These are phyloP conservation scores for Camellia granthamiana DNA, from an alignment of 148 eudicot species.

Conservation along the genomic window DNA sequence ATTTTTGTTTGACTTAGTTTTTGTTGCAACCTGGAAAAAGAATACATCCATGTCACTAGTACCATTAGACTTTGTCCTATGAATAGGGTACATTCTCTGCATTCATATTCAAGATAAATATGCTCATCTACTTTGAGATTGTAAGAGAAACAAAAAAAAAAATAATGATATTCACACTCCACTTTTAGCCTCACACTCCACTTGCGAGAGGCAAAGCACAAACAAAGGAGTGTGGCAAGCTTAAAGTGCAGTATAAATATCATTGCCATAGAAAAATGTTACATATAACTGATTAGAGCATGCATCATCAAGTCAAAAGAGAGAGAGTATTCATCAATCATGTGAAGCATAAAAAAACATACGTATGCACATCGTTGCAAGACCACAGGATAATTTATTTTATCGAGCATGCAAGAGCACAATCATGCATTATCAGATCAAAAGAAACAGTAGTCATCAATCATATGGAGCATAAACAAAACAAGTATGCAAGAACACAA, in stretches of 20 bases:
- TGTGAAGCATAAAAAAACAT: not conserved
- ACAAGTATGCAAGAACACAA: not conserved
- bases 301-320: not conserved
- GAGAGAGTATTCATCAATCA: not conserved
- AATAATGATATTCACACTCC: too few species aligned
- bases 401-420: not conserved
- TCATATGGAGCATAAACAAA: not conserved
- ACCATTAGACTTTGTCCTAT: not conserved
- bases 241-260: too few species aligned
- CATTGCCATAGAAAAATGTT: too few species aligned
- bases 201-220: too few species aligned
- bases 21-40: slow-evolving; percentile 83
- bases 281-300: not conserved
- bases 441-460: not conserved
- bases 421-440: not conserved
- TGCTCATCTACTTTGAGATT: not conserved
- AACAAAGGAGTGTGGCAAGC: too few species aligned
- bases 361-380: not conserved
- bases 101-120: not conserved
- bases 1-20: slow-evolving; percentile 96
- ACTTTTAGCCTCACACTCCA: too few species aligned
- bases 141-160: not conserved
- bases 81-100: not conserved
- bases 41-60: not conserved
- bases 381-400: not conserved